These are phyloP conservation scores for Trypanosoma lewisi DNA, from an alignment of 208 protist species.

Conservation along the genomic window DNA sequence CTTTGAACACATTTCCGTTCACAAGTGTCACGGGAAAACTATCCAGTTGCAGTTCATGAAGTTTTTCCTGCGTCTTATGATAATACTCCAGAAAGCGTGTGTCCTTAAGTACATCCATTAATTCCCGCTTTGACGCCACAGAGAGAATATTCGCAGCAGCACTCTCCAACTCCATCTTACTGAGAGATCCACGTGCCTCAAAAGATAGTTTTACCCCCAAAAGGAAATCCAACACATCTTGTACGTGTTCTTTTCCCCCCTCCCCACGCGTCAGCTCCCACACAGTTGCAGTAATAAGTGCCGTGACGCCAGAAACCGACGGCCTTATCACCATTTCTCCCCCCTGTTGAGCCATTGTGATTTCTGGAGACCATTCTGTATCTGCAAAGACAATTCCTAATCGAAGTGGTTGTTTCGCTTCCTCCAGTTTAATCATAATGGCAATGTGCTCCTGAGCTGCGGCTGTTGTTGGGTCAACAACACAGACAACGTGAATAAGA, in stretches of 20 bases:
- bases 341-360: neutral
- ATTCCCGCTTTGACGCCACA: slow-evolving; percentile 1
- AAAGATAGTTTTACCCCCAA: neutral
- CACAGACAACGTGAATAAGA: slow-evolving; percentile 53
- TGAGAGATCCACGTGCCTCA: neutral
- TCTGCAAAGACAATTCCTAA: slow-evolving; percentile 54
- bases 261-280: slow-evolving; percentile 27
- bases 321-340: neutral
- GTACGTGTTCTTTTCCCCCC: neutral
- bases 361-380: slow-evolving; percentile 21
- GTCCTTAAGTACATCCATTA: slow-evolving; percentile 19
- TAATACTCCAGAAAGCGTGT: slow-evolving; percentile 34
- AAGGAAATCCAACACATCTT: slow-evolving; percentile 15
- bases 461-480: slow-evolving; percentile 54
- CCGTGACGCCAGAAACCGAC: slow-evolving; percentile 5
- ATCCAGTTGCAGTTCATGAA: slow-evolving; percentile 23
- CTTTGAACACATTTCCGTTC: slow-evolving; percentile 40
- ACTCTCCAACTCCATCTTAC: neutral
- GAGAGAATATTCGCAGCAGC: slow-evolving; percentile 1
- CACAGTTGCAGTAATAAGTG: slow-evolving; percentile 22
- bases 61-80: slow-evolving; percentile 36
- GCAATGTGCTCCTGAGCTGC: slow-evolving; percentile 18
- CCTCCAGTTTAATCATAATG: slow-evolving; percentile 17
- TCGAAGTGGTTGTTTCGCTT: slow-evolving; percentile 35
- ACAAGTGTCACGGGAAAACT: slow-evolving; percentile 33